phyloP scores from a whole-genome alignment of 257 asterid genomes.

The Gardenia jasminoides region DNA sequence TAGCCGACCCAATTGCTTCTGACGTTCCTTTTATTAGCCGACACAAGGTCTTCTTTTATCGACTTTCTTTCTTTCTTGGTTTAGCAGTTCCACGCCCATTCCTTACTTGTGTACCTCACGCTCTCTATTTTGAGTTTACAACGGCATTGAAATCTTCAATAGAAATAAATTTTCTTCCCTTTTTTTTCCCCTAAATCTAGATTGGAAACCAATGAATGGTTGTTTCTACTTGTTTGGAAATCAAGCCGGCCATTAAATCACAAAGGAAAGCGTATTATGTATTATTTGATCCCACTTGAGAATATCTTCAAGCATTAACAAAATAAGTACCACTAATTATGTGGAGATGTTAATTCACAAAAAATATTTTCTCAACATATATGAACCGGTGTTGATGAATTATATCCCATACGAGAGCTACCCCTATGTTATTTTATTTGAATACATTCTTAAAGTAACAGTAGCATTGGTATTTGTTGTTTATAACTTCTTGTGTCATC shows the following conservation, averaged over 20 bases:
- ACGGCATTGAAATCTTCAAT: background rate
- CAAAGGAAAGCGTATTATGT: background rate
- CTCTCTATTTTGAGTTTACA: background rate
- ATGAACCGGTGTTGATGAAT: background rate
- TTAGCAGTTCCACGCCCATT: constrained; percentile 20
- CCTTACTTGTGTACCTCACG: constrained; percentile 21
- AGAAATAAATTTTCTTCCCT: background rate
- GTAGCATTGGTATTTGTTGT: no score
- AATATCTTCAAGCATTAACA: background rate
- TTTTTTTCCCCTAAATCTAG: background rate
- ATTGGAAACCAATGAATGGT: no score
- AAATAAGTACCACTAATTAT: no score
- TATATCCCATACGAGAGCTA: background rate
- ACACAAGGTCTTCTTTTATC: constrained; percentile 25
- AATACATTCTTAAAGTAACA: no score
- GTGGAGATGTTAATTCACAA: background rate
- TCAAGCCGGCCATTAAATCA: no score
- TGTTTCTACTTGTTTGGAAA: background rate
- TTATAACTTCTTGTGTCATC: no score
- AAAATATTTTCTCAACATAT: no score
- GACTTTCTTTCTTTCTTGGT: constrained; percentile 10
- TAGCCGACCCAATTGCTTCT: constrained; percentile 54
- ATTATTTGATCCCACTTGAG: background rate
- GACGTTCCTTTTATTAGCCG: constrained; percentile 39
- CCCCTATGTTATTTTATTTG: no score